Conservation (phyloP, 768 basidiomycete genomes). For the Russula sp. region DNA sequence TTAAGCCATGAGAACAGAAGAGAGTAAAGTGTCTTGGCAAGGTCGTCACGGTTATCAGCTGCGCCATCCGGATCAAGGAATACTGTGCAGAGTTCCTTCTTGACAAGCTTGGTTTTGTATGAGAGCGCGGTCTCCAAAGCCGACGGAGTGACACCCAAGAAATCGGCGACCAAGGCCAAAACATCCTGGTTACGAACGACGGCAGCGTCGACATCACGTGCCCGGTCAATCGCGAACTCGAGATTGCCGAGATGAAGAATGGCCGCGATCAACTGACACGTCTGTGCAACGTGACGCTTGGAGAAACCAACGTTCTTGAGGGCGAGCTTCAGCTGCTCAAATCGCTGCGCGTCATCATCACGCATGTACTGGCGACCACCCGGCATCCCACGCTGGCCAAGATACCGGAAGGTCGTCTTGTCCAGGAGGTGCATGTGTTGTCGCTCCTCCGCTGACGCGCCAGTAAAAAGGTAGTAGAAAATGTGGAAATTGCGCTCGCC, state of each 20-base stretch:
- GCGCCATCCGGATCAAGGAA: slow-evolving; percentile 95
- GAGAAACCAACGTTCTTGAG: slow-evolving; percentile 91
- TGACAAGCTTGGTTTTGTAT: slow-evolving; percentile 87
- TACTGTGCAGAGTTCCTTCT: slow-evolving; percentile 95
- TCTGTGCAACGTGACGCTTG: slow-evolving; percentile 91
- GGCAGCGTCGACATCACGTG: slow-evolving; percentile 85
- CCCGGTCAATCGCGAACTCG: slow-evolving; percentile 79
- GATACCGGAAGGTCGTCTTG: slow-evolving; percentile 77
- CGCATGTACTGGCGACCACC: slow-evolving; percentile 40
- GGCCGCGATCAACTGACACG: slow-evolving; percentile 89
- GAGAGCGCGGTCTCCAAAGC: slow-evolving; percentile 76
- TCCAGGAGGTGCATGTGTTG: slow-evolving; percentile 81
- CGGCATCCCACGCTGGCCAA: slow-evolving; percentile 57
- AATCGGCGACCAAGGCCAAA: slow-evolving; percentile 80
- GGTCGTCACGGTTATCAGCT: slow-evolving; percentile 87
- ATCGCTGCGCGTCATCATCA: slow-evolving; percentile 79
- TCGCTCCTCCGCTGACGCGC: slow-evolving; percentile 81
- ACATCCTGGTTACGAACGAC: slow-evolving; percentile 82
- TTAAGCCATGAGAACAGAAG: slow-evolving; percentile 95
- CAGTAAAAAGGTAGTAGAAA: slow-evolving; percentile 93
- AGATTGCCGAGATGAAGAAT: slow-evolving; percentile 96
- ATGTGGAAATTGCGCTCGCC: slow-evolving; percentile 98
- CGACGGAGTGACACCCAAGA: slow-evolving; percentile 71
- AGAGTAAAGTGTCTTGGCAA: slow-evolving; percentile 89
- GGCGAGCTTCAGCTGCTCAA: slow-evolving; percentile 90